Evolutionary conservation across 2,329 filamentous ascomycete species (phyloP).

Genomic region (Ophioceras dolichostomum): DNA sequence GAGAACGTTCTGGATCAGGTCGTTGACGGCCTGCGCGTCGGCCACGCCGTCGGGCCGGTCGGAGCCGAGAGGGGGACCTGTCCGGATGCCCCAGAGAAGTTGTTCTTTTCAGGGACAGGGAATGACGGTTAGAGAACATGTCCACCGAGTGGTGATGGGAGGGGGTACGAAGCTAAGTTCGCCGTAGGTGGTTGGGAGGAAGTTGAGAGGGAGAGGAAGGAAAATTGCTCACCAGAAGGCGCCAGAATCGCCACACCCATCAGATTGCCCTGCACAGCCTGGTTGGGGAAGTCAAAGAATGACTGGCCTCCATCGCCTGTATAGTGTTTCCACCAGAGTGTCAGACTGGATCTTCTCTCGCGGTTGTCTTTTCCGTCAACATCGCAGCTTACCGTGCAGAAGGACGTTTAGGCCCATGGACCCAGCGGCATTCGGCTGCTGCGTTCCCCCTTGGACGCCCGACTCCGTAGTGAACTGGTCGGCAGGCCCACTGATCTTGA

Average conservation of each 20-base stretch:
- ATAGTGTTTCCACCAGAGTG: constrained; percentile 10
- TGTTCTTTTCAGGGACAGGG: constrained; percentile 12
- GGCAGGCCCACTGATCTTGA: constrained; percentile 41
- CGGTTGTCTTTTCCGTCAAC: too few species aligned
- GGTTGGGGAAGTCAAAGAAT: constrained; percentile 46
- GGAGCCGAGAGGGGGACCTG: constrained; percentile 39
- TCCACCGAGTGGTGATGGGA: too few species aligned
- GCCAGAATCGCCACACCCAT: constrained; percentile 42
- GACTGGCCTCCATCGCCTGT: constrained; percentile 41
- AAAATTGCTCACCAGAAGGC: constrained; percentile 16
- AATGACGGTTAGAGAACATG: too few species aligned
- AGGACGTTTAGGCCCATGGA: constrained; percentile 41
- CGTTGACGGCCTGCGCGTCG: constrained; percentile 42
- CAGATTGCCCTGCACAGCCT: constrained; percentile 34
- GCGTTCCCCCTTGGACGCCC: constrained; percentile 31
- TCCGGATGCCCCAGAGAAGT: constrained; percentile 47
- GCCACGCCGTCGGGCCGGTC: constrained; percentile 40
- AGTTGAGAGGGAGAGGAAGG: not conserved
- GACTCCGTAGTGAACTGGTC: constrained; percentile 36
- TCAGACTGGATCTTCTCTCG: too few species aligned
- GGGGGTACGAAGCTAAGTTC: not conserved
- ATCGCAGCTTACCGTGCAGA: constrained; percentile 34
- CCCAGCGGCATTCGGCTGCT: constrained; percentile 17
- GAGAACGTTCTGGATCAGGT: constrained; percentile 34
- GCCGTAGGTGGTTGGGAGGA: constrained; percentile 4